Conservation (phyloP, 345 rosid genomes). For the Barbarea vulgaris region DNA sequence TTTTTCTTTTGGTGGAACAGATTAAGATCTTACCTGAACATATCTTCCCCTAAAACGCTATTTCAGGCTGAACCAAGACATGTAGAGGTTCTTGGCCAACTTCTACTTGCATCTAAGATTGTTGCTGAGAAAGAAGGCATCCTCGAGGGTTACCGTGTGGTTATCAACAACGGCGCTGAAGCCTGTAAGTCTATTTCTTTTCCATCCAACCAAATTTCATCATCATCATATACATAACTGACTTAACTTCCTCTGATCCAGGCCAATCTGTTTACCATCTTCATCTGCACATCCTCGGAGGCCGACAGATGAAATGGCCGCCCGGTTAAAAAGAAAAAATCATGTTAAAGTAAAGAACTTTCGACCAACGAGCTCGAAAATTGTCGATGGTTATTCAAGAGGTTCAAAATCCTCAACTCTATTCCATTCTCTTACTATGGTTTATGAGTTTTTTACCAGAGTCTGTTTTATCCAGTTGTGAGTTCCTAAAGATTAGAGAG, state of each 20-base stretch:
- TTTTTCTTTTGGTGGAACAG: not conserved
- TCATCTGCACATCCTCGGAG: slow-evolving; percentile 86
- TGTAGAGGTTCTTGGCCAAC: slow-evolving; percentile 69
- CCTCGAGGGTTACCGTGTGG: slow-evolving; percentile 84
- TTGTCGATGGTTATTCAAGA: not conserved
- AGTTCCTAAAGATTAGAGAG: slow-evolving; percentile 7
- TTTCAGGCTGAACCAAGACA: slow-evolving; percentile 81
- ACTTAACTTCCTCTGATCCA: slow-evolving; percentile 31
- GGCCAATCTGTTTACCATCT: slow-evolving; percentile 98
- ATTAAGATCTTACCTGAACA: not conserved
- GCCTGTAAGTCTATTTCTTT: slow-evolving; percentile 62
- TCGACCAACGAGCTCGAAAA: not conserved
- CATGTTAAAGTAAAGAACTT: not conserved
- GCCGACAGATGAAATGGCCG: slow-evolving; percentile 92
- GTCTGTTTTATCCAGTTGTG: not conserved
- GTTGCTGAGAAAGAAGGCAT: slow-evolving; percentile 98
- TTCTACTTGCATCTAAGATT: slow-evolving; percentile 71
- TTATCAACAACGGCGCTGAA: slow-evolving; percentile 78
- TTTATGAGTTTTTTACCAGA: not conserved
- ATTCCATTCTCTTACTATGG: not conserved
- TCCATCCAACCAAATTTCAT: slow-evolving; percentile 7
- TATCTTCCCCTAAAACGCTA: not conserved
- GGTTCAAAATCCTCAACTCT: not conserved
- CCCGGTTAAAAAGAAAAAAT: slow-evolving; percentile 56
- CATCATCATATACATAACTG: not conserved